A percentile compares a stretch with the other conserved stretches of the same genome.
These are phyloP conservation scores for Herpetomonas tarakana DNA, from an alignment of 208 protist species.

Conservation along the genomic window DNA sequence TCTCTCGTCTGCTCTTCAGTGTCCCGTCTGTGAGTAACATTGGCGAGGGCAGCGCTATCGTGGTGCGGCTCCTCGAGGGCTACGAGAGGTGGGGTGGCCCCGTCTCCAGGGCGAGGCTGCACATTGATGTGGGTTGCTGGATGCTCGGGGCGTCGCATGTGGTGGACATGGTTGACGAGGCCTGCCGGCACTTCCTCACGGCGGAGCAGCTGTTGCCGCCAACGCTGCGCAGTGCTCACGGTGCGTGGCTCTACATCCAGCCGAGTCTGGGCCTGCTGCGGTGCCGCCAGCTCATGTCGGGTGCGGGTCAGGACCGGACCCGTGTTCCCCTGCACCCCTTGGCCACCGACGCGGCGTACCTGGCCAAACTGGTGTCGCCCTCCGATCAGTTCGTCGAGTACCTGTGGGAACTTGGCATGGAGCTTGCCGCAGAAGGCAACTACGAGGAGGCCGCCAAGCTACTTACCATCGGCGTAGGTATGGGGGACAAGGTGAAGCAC, in stretches of 20 bases:
- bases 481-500: conserved; percentile 33
- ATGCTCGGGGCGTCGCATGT: conserved; percentile 23
- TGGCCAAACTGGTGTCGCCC: conserved; percentile 37
- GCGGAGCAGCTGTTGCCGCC: conserved; percentile 38
- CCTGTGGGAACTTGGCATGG: conserved; percentile 74
- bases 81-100: conserved; percentile 11
- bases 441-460: conserved; percentile 39
- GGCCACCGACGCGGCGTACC: conserved; percentile 39
- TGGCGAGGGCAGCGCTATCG: conserved; percentile 10
- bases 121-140: conserved; percentile 33
- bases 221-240: conserved; percentile 31
- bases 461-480: conserved; percentile 32
- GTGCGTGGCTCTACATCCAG: conserved; percentile 60
- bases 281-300: conserved; percentile 27
- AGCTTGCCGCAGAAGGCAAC: conserved; percentile 41
- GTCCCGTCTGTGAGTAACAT: conserved; percentile 15
- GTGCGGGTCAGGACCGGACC: not conserved
- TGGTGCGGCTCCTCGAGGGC: conserved; percentile 18
- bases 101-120: conserved; percentile 13
- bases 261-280: conserved; percentile 55
- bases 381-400: conserved; percentile 66
- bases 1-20: conserved; percentile 28
- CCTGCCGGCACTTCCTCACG: conserved; percentile 37
- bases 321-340: conserved; percentile 28
- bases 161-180: conserved; percentile 31